These are phyloP conservation scores for Aspergillus tamarii DNA, from an alignment of 2,329 filamentous ascomycete species.

Conservation along the genomic window DNA sequence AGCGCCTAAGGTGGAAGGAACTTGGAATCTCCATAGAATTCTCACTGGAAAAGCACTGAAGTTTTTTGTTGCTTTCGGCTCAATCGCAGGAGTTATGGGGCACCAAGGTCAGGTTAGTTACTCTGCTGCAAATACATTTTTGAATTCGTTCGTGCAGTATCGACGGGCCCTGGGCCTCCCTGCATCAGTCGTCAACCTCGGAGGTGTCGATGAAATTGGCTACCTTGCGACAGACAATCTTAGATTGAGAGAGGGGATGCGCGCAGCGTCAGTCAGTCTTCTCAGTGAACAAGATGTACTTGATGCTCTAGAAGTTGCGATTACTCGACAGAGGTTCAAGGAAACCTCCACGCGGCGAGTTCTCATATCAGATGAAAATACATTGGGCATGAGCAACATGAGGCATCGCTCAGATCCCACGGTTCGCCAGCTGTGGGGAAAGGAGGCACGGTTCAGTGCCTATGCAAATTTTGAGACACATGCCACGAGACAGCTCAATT, in stretches of 20 bases:
- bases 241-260: neutral
- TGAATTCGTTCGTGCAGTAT: conserved; percentile 18
- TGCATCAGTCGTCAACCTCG: conserved; percentile 10
- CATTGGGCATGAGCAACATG: neutral
- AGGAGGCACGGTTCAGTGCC: neutral
- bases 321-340: neutral
- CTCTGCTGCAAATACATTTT: conserved; percentile 43
- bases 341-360: neutral
- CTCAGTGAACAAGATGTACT: neutral
- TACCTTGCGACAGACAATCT: neutral
- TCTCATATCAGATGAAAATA: neutral
- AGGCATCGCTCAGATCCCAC: neutral
- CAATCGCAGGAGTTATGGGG: conserved; percentile 48
- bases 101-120: conserved; percentile 52
- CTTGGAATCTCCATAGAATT: conserved; percentile 39
- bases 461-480: neutral
- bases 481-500: neutral
- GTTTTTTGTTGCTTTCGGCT: conserved; percentile 49
- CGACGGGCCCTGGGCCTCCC: neutral
- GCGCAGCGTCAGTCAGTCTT: neutral
- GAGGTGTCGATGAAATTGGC: neutral
- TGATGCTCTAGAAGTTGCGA: neutral
- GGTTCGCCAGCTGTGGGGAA: neutral
- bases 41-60: conserved; percentile 33
- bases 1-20: conserved; percentile 44